These are phyloP conservation scores for Biscogniauxia mediterranea DNA, from an alignment of 2,329 filamentous ascomycete genomes.

Conservation along the genomic window DNA sequence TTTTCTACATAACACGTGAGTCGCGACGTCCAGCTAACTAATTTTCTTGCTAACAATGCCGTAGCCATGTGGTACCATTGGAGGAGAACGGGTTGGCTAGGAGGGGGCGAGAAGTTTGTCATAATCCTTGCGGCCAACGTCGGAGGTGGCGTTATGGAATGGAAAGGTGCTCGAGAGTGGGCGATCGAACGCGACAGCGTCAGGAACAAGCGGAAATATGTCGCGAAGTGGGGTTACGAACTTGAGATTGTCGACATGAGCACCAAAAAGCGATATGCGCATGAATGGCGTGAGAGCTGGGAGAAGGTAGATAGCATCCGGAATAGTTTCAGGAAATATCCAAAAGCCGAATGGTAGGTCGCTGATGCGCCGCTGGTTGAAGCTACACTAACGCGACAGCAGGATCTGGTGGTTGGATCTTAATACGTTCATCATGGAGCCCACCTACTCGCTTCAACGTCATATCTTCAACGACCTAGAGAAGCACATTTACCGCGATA, in stretches of 20 bases:
- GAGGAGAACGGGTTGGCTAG: constrained; percentile 69
- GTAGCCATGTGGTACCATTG: constrained; percentile 59
- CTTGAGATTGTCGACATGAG: constrained; percentile 98
- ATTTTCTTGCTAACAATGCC: constrained; percentile 3
- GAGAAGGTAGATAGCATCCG: constrained; percentile 96
- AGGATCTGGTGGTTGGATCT: constrained; percentile 99
- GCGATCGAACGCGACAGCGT: constrained; percentile 96
- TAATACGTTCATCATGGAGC: constrained; percentile 98
- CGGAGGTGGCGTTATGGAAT: constrained; percentile 97
- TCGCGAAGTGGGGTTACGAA: constrained; percentile 85
- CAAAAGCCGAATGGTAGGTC: constrained; percentile 88
- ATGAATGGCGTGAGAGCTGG: constrained; percentile 99
- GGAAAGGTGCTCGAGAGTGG: constrained; percentile 97
- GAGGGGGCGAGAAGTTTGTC: constrained; percentile 87
- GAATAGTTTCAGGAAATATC: constrained; percentile 87
- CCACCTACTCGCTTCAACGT: constrained; percentile 80
- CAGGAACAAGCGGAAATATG: constrained; percentile 90
- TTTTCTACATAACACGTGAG: constrained; percentile 76
- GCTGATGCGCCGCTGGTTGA: neutral
- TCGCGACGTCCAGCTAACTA: constrained; percentile 24
- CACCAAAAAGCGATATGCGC: constrained; percentile 96
- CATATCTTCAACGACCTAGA: constrained; percentile 85
- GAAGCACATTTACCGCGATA: constrained; percentile 82
- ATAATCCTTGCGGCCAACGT: constrained; percentile 92
- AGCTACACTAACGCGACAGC: constrained; percentile 14